Conservation (phyloP, 2,329 filamentous ascomycete species). For the Aureobasidium sp. region DNA sequence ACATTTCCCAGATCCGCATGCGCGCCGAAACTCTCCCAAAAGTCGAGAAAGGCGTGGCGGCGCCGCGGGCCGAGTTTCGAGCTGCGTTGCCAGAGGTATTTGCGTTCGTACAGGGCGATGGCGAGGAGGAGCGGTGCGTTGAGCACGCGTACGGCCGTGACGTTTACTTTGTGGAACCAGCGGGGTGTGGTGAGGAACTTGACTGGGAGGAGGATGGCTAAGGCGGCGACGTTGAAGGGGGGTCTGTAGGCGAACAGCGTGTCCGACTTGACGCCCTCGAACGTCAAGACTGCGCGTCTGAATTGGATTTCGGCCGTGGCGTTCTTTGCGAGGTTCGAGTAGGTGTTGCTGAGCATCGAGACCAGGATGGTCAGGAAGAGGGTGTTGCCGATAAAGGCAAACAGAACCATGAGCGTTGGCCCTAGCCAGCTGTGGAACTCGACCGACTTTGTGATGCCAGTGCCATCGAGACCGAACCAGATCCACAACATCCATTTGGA, state of each 20-base stretch:
- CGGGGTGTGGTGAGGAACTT: constrained; percentile 70
- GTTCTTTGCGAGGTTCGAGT: constrained; percentile 66
- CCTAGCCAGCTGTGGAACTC: constrained; percentile 75
- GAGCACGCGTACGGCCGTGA: constrained; percentile 62
- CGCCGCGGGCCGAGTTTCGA: constrained; percentile 27
- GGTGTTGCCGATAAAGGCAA: constrained; percentile 78
- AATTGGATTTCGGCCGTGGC: constrained; percentile 78
- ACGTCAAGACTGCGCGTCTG: constrained; percentile 68
- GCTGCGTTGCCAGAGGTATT: constrained; percentile 51
- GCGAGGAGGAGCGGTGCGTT: constrained; percentile 67
- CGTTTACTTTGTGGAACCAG: constrained; percentile 88
- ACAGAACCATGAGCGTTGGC: constrained; percentile 70
- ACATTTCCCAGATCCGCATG: constrained; percentile 65
- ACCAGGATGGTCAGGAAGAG: constrained; percentile 84
- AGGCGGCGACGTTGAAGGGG: constrained; percentile 72
- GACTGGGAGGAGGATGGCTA: constrained; percentile 64
- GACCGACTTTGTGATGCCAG: constrained; percentile 46
- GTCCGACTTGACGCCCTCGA: constrained; percentile 79
- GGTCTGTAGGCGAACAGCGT: constrained; percentile 75
- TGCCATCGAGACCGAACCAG: constrained; percentile 78
- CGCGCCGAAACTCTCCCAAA: constrained; percentile 61
- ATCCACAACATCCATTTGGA: constrained; percentile 90
- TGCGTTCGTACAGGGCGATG: constrained; percentile 63
- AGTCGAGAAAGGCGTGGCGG: constrained; percentile 36
- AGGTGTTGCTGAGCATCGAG: constrained; percentile 78